These are phyloP conservation scores for Pleurozium schreberi DNA, from an alignment of 225 moss, liverwort and hornwort genomes.

Conservation along the genomic window DNA sequence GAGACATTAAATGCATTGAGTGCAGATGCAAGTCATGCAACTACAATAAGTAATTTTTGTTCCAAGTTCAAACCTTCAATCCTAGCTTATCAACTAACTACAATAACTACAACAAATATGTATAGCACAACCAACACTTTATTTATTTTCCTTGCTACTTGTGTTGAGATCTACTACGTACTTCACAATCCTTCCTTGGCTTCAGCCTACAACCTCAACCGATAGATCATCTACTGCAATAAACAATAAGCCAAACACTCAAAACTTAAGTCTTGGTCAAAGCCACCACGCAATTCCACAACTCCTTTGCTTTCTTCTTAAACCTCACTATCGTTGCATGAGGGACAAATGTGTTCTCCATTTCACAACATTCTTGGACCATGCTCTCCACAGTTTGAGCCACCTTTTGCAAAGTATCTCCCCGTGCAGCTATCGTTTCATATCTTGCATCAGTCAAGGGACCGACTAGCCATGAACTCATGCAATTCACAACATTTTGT, in stretches of 20 bases:
- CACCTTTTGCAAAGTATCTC: background rate
- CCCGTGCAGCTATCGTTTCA: background rate
- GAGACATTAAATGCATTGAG: accelerated
- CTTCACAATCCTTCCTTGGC: background rate
- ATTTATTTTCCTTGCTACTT: background rate
- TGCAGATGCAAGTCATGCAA: no score
- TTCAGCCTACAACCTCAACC: no score
- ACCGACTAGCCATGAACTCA: background rate
- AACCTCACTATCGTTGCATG: background rate
- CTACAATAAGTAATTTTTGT: no score
- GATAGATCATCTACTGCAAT: background rate
- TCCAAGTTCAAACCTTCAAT: background rate
- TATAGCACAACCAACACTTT: no score
- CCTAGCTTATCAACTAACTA: background rate
- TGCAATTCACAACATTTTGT: background rate
- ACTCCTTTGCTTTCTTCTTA: background rate
- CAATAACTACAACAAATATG: background rate
- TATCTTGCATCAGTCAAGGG: background rate
- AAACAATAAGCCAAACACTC: background rate
- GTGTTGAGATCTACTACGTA: background rate
- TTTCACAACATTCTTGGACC: accelerated
- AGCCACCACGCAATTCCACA: background rate
- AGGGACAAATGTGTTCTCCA: background rate
- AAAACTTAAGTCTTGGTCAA: background rate
- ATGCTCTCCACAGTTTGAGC: accelerated